Evolutionary conservation across 139 green algal species (phyloP).

Genomic region (Chlorella sp.): DNA sequence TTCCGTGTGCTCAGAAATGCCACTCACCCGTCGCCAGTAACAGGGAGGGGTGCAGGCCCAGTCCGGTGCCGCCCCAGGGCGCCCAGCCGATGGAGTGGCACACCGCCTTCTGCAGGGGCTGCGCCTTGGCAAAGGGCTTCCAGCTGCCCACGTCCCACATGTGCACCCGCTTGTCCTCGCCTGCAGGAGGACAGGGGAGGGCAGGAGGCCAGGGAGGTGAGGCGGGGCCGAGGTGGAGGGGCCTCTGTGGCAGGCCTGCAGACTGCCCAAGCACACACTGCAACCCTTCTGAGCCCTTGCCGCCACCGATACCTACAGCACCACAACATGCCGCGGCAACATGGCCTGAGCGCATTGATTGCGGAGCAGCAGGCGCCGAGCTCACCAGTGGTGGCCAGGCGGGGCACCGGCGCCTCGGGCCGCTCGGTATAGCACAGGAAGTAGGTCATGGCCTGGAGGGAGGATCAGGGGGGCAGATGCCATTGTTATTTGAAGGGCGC

Average conservation of each 20-base stretch:
- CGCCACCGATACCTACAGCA: too few species aligned
- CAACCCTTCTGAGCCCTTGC: too few species aligned
- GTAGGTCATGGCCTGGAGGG: constrained; percentile 43
- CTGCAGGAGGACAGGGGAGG: not conserved
- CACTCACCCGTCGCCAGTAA: constrained; percentile 46
- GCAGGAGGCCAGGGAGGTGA: too few species aligned
- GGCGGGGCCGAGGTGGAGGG: too few species aligned
- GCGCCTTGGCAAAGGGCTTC: constrained; percentile 43
- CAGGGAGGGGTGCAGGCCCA: constrained; percentile 43
- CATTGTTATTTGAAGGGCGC: too few species aligned
- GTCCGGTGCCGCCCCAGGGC: constrained; percentile 37
- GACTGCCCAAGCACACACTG: too few species aligned
- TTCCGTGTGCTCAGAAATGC: too few species aligned
- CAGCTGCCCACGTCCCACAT: constrained; percentile 57
- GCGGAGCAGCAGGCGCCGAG: too few species aligned
- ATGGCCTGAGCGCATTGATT: too few species aligned
- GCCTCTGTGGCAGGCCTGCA: too few species aligned
- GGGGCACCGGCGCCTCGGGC: constrained; percentile 25
- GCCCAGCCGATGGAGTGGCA: constrained; percentile 46
- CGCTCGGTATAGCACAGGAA: constrained; percentile 39
- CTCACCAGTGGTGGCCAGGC: constrained; percentile 41
- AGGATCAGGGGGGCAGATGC: not conserved
- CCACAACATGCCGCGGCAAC: too few species aligned
- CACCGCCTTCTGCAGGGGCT: constrained; percentile 56
- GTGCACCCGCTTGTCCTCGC: constrained; percentile 54